A percentile compares a stretch with the other conserved stretches of the same genome.
These are phyloP conservation scores for Diospyros lotus DNA, from an alignment of 148 eudicot species.

Conservation along the genomic window DNA sequence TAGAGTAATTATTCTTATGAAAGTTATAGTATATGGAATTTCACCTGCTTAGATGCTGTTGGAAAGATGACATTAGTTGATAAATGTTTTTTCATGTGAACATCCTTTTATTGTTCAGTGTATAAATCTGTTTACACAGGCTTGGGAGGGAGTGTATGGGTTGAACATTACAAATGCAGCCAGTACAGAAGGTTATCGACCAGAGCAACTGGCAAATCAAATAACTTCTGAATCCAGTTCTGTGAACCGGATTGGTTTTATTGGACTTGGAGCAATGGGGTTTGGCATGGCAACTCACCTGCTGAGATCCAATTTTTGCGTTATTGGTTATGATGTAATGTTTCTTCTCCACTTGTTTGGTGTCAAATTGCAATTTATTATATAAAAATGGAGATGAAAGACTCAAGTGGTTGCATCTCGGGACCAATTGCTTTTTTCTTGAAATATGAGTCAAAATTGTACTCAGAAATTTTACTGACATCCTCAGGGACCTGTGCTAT, in stretches of 20 bases:
- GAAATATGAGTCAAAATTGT: not conserved
- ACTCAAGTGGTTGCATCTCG: not conserved
- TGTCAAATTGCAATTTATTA: not conserved
- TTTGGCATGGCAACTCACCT: slow-evolving; percentile 99
- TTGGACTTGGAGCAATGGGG: slow-evolving; percentile 99
- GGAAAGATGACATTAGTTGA: slow-evolving; percentile 5
- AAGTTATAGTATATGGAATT: not conserved
- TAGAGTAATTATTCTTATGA: not conserved
- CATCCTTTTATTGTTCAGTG: not conserved
- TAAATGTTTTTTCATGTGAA: not conserved
- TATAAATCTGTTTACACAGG: slow-evolving; percentile 38
- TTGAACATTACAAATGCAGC: slow-evolving; percentile 67
- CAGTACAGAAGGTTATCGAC: slow-evolving; percentile 67
- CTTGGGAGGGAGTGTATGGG: slow-evolving; percentile 71
- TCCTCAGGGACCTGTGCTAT: not conserved
- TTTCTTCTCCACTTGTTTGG: not conserved
- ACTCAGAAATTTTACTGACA: not conserved
- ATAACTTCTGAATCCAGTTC: slow-evolving; percentile 35
- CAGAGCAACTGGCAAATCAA: slow-evolving; percentile 62
- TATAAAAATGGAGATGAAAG: not conserved
- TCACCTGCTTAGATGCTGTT: slow-evolving; percentile 1
- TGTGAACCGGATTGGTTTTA: slow-evolving; percentile 68
- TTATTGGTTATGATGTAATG: slow-evolving; percentile 79
- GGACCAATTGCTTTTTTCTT: not conserved
- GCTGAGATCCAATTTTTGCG: slow-evolving; percentile 68